phyloP scores from a whole-genome alignment of 176 grass and related monocot genomes.

The Zea luxurians region DNA sequence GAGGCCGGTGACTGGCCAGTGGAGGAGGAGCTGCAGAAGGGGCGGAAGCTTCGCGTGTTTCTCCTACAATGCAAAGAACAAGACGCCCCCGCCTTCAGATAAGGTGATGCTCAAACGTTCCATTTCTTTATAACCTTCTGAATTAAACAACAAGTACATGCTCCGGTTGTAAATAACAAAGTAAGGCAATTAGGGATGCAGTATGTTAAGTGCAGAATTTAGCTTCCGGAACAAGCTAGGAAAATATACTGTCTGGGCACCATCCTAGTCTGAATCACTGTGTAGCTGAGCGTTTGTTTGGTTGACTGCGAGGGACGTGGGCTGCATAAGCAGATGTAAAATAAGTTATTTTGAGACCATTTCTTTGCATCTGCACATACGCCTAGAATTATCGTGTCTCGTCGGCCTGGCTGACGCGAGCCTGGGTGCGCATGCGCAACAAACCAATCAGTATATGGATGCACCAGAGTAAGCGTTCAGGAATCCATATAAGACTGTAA shows the following conservation, averaged over 20 bases:
- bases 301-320: too few species aligned
- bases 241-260: too few species aligned
- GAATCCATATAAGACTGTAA: not conserved
- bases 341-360: too few species aligned
- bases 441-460: not conserved
- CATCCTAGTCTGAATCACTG: too few species aligned
- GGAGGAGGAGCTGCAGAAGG: constrained; percentile 24
- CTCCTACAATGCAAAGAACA: constrained; percentile 43
- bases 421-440: too few species aligned
- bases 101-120: constrained; percentile 41
- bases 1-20: constrained; percentile 6
- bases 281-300: too few species aligned
- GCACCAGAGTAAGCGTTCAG: not conserved
- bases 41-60: constrained; percentile 32
- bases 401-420: too few species aligned
- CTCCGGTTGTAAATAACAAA: not conserved
- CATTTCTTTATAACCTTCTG: not conserved
- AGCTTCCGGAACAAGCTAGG: constrained; percentile 6
- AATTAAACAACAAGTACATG: not conserved
- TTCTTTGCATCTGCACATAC: too few species aligned
- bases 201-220: constrained; percentile 1
- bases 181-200: not conserved
- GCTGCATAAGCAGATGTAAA: too few species aligned
- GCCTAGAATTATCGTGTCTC: too few species aligned
- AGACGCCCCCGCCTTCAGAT: constrained; percentile 33